Evolutionary conservation across 371 early-diverging fungal species (phyloP), one percentile per base, ranked within the genome.

Genomic region (Rhizopus microsporus): DNA sequence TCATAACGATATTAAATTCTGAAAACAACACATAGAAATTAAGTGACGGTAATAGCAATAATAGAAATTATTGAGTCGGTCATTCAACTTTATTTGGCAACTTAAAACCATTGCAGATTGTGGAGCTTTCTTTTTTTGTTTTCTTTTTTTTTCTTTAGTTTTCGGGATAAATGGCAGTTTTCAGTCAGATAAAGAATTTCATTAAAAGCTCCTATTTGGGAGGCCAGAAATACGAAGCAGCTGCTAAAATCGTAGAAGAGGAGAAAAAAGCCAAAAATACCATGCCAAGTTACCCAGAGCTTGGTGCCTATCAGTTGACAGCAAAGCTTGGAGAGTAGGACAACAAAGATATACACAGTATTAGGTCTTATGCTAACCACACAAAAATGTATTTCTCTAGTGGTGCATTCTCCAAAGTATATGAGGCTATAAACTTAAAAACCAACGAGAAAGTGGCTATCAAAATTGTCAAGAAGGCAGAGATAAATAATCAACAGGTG

Each of bases 341-440:
- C 10, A 40, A 46, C 15, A 54, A 47, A 48, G 16, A 33, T 13
- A 47, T 13, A 10, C 40, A 46, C 34, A 9, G 8, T 55, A 16
- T 38, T 30, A 37, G 17, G 53, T n/a, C 29, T 13, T 44, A 8
- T 55, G 7, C 17, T 31, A 7, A 45, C 17, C 15, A 3, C 7
- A 8, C 50, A 43, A 23, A 47, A 42, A 29, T 40, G 5, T 55
- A 34, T 44, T 49, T 60, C 40, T 58, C 35, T 76, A 89, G 89
- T 68, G 93, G 93, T 50, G 93, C 93, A 32, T 93, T 92, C 70
- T 89, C 91, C 44, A 87, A 83, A 54, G 93, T 93, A 0, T 92
- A 88, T 77, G 78, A 82, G 53, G 93, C 89, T 6, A 69, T 77
- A 15, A 80, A 88, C 49, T 56, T 61, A 5, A 67, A 65, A 32